These are phyloP conservation scores for Mycena capillaripes DNA, from an alignment of 768 basidiomycete genomes.

Conservation along the genomic window DNA sequence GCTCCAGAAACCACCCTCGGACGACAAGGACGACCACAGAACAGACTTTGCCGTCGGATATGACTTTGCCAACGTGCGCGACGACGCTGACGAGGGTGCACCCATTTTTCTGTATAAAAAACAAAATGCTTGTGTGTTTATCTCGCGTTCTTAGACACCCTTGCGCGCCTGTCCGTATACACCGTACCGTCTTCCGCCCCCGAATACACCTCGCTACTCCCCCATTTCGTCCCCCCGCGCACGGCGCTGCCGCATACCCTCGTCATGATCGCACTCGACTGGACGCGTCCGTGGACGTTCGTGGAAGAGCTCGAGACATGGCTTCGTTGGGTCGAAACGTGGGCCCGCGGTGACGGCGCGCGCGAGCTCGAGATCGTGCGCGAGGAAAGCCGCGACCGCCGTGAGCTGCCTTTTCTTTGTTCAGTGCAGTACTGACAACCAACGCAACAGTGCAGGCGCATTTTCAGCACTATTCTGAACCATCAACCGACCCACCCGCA, in stretches of 20 bases:
- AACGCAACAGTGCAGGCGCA: conserved; percentile 80
- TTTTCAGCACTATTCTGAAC: conserved; percentile 92
- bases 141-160: conserved; percentile 69
- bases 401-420: conserved; percentile 59
- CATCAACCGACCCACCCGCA: conserved; percentile 75
- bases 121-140: conserved; percentile 7
- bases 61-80: conserved; percentile 90
- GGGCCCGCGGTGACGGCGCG: conserved; percentile 79
- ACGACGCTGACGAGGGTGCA: conserved; percentile 95
- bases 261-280: conserved; percentile 91
- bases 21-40: conserved; percentile 72
- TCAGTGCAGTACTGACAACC: conserved; percentile 17
- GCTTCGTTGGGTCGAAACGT: conserved; percentile 88
- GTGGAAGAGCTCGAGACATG: conserved; percentile 87
- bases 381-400: conserved; percentile 86
- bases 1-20: conserved; percentile 73
- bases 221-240: conserved; percentile 84
- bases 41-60: conserved; percentile 92
- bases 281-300: conserved; percentile 96
- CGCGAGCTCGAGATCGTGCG: conserved; percentile 81
- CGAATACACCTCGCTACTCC: conserved; percentile 79
- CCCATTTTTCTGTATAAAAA: conserved; percentile 29
- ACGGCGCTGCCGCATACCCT: conserved; percentile 77
- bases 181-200: conserved; percentile 88
- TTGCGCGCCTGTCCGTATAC: conserved; percentile 91